phyloP scores from a whole-genome alignment of 306 rosid genomes.

The Benincasa hispida region DNA sequence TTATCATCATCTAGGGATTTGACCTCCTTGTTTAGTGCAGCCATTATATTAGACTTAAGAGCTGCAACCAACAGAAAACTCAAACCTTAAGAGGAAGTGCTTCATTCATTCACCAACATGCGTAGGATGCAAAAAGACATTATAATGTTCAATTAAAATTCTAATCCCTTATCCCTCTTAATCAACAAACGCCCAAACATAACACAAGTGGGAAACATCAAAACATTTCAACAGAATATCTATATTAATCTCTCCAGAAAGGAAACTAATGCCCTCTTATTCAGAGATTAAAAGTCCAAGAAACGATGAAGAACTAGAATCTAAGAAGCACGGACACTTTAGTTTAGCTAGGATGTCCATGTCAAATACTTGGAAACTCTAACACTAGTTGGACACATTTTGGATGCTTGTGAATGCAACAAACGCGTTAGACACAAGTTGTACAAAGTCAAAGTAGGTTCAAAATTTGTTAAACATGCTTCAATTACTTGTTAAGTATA shows the following conservation, averaged over 20 bases:
- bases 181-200: background rate
- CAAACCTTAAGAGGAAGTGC: background rate
- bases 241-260: background rate
- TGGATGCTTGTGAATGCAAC: too few species aligned
- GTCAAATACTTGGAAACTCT: too few species aligned
- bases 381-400: too few species aligned
- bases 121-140: background rate
- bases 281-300: background rate
- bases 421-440: too few species aligned
- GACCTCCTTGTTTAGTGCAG: conserved; percentile 73
- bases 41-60: conserved; percentile 63
- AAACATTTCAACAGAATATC: background rate
- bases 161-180: background rate
- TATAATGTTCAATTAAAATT: background rate
- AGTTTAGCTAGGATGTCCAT: too few species aligned
- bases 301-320: background rate
- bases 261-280: background rate
- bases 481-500: too few species aligned
- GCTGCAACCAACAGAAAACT: conserved; percentile 29
- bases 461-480: too few species aligned
- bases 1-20: conserved; percentile 76
- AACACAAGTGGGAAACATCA: background rate
- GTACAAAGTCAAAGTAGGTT: too few species aligned
- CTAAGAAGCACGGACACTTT: too few species aligned
- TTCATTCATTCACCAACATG: background rate